Percentiles rank a stretch among this genome's conserved stretches.
These are phyloP conservation scores for Phytophthora quininea DNA, from an alignment of 352 stramenopile genomes.

Conservation along the genomic window DNA sequence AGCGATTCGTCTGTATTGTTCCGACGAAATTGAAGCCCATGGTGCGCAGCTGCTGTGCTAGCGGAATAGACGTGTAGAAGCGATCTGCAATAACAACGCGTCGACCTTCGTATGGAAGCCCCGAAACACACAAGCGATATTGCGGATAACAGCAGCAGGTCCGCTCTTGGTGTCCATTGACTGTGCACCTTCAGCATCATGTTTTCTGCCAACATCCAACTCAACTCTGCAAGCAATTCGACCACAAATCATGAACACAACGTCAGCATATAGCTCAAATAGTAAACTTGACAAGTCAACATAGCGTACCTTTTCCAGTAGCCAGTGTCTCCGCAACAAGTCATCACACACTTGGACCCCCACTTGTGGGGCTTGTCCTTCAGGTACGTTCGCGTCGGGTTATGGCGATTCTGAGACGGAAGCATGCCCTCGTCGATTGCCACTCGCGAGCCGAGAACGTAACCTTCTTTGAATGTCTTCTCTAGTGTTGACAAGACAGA, in stretches of 20 bases:
- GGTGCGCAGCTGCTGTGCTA: conserved; percentile 5
- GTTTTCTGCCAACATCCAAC: conserved; percentile 6
- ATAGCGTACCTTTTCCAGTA: conserved; percentile 20
- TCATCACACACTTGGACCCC: conserved; percentile 18
- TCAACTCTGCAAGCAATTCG: background rate
- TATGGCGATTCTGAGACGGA: conserved; percentile 3
- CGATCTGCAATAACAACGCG: conserved; percentile 5
- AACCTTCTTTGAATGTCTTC: conserved; percentile 18
- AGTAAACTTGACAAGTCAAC: background rate
- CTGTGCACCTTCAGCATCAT: background rate
- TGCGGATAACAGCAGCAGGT: conserved; percentile 10
- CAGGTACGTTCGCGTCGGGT: conserved; percentile 10
- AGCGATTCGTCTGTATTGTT: conserved; percentile 6
- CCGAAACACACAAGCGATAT: conserved; percentile 9
- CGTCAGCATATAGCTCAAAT: conserved; percentile 1
- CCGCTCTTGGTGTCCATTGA: conserved; percentile 11
- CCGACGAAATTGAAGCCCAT: conserved; percentile 16
- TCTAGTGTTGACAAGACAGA: background rate
- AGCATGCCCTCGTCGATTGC: conserved; percentile 16
- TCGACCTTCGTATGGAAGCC: conserved; percentile 1
- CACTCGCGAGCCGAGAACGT: background rate
- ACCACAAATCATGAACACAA: background rate
- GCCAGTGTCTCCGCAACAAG: conserved; percentile 12
- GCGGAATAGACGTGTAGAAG: conserved; percentile 11
- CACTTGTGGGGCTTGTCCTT: conserved; percentile 6